A percentile compares a stretch with the other conserved stretches of the same genome.
Conservation (phyloP, 2,329 filamentous ascomycete species). For the Colletotrichum shisoi region DNA sequence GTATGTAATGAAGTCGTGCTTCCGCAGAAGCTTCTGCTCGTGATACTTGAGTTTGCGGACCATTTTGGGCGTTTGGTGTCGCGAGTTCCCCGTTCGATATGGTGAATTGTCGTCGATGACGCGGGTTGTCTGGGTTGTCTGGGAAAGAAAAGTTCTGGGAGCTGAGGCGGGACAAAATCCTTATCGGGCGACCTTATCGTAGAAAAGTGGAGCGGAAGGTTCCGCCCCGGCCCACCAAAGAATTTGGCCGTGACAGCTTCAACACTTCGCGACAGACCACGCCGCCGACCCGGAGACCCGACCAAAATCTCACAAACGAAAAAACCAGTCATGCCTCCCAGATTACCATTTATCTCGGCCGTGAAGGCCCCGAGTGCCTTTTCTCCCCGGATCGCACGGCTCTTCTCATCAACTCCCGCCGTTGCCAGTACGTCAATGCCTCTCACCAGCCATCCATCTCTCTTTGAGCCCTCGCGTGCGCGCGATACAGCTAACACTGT, state of each 20-base stretch:
- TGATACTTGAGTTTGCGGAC: conserved; percentile 96
- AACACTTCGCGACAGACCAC: conserved; percentile 37
- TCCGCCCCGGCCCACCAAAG: conserved; percentile 38
- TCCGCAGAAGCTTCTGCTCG: conserved; percentile 93
- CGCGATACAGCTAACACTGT: conserved; percentile 19
- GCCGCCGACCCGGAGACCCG: conserved; percentile 6
- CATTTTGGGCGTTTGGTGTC: conserved; percentile 63
- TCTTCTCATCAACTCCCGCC: conserved; percentile 35
- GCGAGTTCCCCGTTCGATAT: not conserved
- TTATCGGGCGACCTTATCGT: conserved; percentile 34
- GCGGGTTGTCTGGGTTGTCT: conserved; percentile 1
- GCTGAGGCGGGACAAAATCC: conserved; percentile 33
- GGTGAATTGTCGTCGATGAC: conserved; percentile 13
- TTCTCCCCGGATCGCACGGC: conserved; percentile 32
- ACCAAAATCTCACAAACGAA: conserved; percentile 41
- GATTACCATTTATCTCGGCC: conserved; percentile 46
- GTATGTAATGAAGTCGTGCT: conserved; percentile 93
- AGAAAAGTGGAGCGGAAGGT: conserved; percentile 34
- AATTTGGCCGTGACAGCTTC: conserved; percentile 37
- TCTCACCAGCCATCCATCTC: not conserved
- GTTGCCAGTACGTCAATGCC: conserved; percentile 29
- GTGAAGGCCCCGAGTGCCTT: conserved; percentile 34
- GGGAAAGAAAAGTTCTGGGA: conserved; percentile 28
- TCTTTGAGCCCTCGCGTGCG: not conserved
- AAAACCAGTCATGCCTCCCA: conserved; percentile 50